Base-by-base conservation (phyloP, 805 yeast species). In the Ogataea allantospora region DNA sequence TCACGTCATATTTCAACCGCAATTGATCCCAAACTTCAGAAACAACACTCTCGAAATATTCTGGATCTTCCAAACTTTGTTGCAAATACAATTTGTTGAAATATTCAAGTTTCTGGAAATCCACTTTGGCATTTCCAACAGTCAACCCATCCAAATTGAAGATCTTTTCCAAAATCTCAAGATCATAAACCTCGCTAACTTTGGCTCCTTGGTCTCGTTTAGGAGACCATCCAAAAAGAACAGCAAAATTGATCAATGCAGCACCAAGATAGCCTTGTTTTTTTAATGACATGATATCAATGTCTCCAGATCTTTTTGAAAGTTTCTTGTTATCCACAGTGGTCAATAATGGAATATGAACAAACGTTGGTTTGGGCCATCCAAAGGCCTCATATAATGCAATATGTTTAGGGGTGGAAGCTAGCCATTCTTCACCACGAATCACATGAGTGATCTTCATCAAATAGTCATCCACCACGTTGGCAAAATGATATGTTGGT, bases 371-470 rank as follows among this genome's bases (percentile, higher is more conserved):
- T 1, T 83, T 77, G 0, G 54, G 47, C 97, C 97, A 91, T 0
- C 85, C 87, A 56, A 91, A 82, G 0, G 96, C 95, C 12, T 72
- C 51, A 57, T 93, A 95, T 35, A 93, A 59, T 0, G 96, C 91
- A 30, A 88, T 71, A 54, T 93, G 99, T 52, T 89, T 91, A 2
- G 97, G 96, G 0, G 99, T 93, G 0, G 98, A 87, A 1, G 95
- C 84, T 8, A 93, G 65, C 99, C 99, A 93, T 60, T 93, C 99
- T 55, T 93, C 99, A 22, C 99, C 99, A 49, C 99, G 71, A 5
- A 93, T 79, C 7, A 93, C 99, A 61, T 93, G 97, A 0, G 96
- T 85, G 29, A 93, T 84, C 30, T 78, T 61, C 99, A 93, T 93
- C 31, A 85, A 64, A 58, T 89, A 95, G 57, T 93, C 99, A 57